These are phyloP conservation scores for Starmerella gropengiesseri DNA, from an alignment of 805 yeast species.

Conservation along the genomic window DNA sequence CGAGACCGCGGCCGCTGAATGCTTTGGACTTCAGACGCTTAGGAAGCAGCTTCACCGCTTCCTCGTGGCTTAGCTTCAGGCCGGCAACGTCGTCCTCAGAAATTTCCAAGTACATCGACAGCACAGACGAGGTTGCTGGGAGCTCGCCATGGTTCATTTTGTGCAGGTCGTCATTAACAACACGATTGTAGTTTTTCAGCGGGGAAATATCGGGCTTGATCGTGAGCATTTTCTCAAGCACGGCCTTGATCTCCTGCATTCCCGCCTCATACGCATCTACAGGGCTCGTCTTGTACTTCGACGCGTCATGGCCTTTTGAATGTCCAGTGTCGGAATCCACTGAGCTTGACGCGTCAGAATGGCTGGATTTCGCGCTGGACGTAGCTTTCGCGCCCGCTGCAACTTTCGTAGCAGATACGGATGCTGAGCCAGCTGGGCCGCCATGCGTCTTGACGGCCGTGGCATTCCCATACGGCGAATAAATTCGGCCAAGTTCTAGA, in stretches of 20 bases:
- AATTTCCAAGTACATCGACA: slow-evolving; percentile 19
- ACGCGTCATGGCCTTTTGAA: too few species aligned
- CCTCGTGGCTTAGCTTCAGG: slow-evolving; percentile 13
- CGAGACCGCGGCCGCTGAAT: slow-evolving; percentile 41
- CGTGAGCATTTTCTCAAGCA: neutral
- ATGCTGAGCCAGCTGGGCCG: too few species aligned
- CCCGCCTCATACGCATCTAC: too few species aligned
- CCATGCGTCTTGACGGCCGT: too few species aligned
- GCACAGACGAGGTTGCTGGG: slow-evolving; percentile 13
- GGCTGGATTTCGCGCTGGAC: too few species aligned
- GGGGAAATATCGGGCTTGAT: slow-evolving; percentile 37
- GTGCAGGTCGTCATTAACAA: slow-evolving; percentile 31
- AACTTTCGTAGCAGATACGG: too few species aligned
- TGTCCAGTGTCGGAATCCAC: too few species aligned
- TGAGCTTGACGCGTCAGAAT: too few species aligned
- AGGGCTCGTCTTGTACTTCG: too few species aligned
- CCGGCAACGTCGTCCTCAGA: slow-evolving; percentile 11
- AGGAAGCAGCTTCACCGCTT: slow-evolving; percentile 16
- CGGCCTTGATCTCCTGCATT: neutral
- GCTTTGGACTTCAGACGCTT: slow-evolving; percentile 9
- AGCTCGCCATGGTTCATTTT: slow-evolving; percentile 19
- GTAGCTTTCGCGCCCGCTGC: too few species aligned
- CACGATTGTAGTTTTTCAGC: slow-evolving; percentile 37
- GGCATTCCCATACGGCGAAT: too few species aligned
- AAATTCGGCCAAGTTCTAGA: too few species aligned